Percentiles rank a stretch among this genome's conserved stretches.
Evolutionary conservation across 805 yeast genomes (phyloP).

Genomic region (Naumovozyma dairenensis): DNA sequence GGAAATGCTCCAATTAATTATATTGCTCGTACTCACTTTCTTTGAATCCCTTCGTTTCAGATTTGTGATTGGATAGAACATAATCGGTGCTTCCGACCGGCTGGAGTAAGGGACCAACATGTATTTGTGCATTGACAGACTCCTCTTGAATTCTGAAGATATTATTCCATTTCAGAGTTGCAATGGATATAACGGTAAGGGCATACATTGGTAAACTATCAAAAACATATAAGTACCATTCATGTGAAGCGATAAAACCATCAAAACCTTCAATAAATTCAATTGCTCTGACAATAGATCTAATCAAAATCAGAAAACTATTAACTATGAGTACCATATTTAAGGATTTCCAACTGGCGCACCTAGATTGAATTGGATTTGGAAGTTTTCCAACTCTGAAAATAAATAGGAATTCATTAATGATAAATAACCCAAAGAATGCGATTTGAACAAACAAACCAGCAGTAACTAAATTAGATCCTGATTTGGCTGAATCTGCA

Average conservation of each 20-base stretch:
- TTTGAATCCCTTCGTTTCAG: not conserved
- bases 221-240: conserved; percentile 22
- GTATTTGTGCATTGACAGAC: conserved; percentile 5
- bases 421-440: conserved; percentile 24
- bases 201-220: conserved; percentile 26
- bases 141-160: conserved; percentile 13
- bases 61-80: no score
- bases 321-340: conserved; percentile 8
- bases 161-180: conserved; percentile 7
- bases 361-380: conserved; percentile 1
- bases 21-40: not conserved
- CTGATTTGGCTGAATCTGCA: conserved; percentile 6
- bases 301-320: conserved; percentile 20
- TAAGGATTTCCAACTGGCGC: conserved; percentile 10
- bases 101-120: no score
- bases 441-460: conserved; percentile 28
- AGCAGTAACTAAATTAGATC: conserved; percentile 18
- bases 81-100: no score
- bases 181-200: conserved; percentile 5
- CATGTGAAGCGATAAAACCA: conserved; percentile 23
- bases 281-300: conserved; percentile 27
- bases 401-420: conserved; percentile 12
- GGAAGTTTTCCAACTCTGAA: conserved; percentile 4
- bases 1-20: not conserved
- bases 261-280: conserved; percentile 26